phyloP scores from a whole-genome alignment of 164 flowering plant species.

The Litsea cubeba region DNA sequence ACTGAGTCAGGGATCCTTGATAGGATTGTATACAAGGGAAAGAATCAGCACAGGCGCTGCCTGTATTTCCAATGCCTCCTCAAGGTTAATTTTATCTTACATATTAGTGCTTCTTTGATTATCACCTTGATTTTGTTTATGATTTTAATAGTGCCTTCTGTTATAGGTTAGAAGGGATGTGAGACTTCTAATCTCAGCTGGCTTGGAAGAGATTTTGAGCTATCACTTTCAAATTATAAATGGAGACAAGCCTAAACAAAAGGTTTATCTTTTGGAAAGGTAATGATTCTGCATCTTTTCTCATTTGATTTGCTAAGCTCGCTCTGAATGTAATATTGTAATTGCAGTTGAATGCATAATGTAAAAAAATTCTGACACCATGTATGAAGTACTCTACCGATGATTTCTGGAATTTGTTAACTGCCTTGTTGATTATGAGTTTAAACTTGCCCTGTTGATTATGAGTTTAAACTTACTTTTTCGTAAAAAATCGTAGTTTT shows the following conservation, averaged over 20 bases:
- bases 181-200: constrained; percentile 54
- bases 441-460: too few species aligned
- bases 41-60: constrained; percentile 72
- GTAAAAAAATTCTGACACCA: too few species aligned
- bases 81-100: constrained; percentile 36
- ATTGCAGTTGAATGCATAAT: neutral
- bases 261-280: constrained; percentile 66
- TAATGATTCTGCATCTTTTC: constrained; percentile 8
- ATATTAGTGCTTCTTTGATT: neutral
- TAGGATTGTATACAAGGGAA: constrained; percentile 65
- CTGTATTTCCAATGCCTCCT: constrained; percentile 58
- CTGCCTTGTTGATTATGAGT: too few species aligned
- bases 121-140: neutral
- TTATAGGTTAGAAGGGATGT: constrained; percentile 77
- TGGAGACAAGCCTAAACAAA: constrained; percentile 54
- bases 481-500: too few species aligned
- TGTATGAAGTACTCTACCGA: too few species aligned
- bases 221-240: constrained; percentile 48
- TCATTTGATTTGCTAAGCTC: neutral
- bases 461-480: too few species aligned
- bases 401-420: too few species aligned
- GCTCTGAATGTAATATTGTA: too few species aligned
- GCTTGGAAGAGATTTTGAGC: constrained; percentile 47
- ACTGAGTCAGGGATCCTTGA: constrained; percentile 55
- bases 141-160: neutral